Conservation (phyloP, 2,329 filamentous ascomycete species). For the Huntiella omanensis region DNA sequence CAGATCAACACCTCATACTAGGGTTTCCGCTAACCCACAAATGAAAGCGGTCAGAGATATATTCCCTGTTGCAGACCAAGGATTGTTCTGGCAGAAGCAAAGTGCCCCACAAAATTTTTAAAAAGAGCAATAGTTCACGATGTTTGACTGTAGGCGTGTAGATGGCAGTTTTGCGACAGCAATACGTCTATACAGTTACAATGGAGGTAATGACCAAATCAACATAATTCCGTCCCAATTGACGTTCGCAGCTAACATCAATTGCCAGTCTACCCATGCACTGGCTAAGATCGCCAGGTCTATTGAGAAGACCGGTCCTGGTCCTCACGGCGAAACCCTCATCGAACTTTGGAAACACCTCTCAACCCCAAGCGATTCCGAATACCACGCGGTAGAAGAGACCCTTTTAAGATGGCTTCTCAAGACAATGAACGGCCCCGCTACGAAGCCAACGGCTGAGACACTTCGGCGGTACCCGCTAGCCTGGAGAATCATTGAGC, state of each 20-base stretch:
- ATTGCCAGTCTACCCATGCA: constrained; percentile 17
- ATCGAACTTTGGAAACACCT: constrained; percentile 30
- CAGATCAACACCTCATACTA: too few species aligned
- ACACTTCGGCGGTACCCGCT: constrained; percentile 34
- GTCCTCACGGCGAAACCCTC: constrained; percentile 27
- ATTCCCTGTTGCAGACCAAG: constrained; percentile 13
- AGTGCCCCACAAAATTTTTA: constrained; percentile 12
- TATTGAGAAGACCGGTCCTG: constrained; percentile 33
- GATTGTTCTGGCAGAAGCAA: constrained; percentile 25
- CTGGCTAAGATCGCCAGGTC: constrained; percentile 34
- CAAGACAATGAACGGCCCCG: constrained; percentile 35
- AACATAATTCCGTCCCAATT: not conserved
- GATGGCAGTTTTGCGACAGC: too few species aligned
- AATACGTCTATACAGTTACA: not conserved
- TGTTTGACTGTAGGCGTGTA: too few species aligned
- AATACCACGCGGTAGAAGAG: constrained; percentile 35
- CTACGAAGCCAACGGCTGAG: constrained; percentile 24
- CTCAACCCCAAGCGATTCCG: constrained; percentile 22
- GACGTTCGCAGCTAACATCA: constrained; percentile 10
- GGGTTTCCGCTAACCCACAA: constrained; percentile 9
- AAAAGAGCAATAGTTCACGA: not conserved
- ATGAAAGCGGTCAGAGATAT: constrained; percentile 26
- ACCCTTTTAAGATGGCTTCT: constrained; percentile 44
- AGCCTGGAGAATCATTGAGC: constrained; percentile 42
- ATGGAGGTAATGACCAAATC: not conserved